Percentiles rank a stretch among this genome's conserved stretches.
These are phyloP conservation scores for Fusarium concolor DNA, from an alignment of 2,329 filamentous ascomycete species.

Conservation along the genomic window DNA sequence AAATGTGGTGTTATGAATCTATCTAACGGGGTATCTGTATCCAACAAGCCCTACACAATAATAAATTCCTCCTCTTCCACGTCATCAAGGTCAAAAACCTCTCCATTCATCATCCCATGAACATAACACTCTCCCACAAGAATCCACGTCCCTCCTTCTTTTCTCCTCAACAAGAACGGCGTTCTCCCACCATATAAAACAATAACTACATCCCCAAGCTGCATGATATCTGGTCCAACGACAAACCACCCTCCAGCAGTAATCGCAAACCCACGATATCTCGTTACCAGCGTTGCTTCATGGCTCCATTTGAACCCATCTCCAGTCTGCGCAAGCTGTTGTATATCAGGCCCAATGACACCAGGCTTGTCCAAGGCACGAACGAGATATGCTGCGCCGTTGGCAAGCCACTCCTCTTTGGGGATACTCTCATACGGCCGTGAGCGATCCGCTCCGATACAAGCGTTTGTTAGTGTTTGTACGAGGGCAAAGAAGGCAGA, in stretches of 20 bases:
- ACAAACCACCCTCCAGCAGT: slow-evolving; percentile 50
- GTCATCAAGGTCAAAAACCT: slow-evolving; percentile 43
- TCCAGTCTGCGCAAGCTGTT: slow-evolving; percentile 43
- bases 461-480: slow-evolving; percentile 52
- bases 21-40: slow-evolving; percentile 20
- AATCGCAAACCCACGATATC: slow-evolving; percentile 50
- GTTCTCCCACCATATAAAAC: slow-evolving; percentile 51
- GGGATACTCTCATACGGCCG: slow-evolving; percentile 44
- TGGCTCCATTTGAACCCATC: slow-evolving; percentile 52
- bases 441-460: slow-evolving; percentile 46
- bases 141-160: slow-evolving; percentile 35
- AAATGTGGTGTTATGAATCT: not conserved
- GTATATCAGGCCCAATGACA: slow-evolving; percentile 40
- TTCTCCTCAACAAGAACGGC: slow-evolving; percentile 48
- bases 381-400: slow-evolving; percentile 50
- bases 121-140: slow-evolving; percentile 54
- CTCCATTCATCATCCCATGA: slow-evolving; percentile 53
- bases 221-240: slow-evolving; percentile 49
- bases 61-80: slow-evolving; percentile 48
- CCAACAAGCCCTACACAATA: slow-evolving; percentile 41
- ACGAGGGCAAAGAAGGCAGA: slow-evolving; percentile 50
- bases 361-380: slow-evolving; percentile 29
- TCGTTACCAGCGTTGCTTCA: slow-evolving; percentile 51
- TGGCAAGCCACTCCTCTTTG: slow-evolving; percentile 46
- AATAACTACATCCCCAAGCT: slow-evolving; percentile 48